These are phyloP conservation scores for Nemania sp. DNA, from an alignment of 2,329 filamentous ascomycete genomes.

Conservation along the genomic window DNA sequence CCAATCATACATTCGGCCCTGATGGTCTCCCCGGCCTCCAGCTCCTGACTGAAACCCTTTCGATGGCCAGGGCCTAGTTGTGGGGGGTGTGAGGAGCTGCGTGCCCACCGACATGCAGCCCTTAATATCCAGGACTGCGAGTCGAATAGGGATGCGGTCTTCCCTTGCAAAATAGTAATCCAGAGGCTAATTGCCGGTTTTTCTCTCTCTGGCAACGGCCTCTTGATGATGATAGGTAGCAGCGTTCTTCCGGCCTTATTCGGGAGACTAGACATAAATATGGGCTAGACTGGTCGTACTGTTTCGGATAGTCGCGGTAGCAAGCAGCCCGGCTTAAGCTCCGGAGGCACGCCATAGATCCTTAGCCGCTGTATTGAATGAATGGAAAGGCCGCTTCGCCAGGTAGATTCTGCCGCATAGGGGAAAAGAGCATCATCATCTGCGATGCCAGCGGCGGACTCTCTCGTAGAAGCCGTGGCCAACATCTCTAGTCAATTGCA, in stretches of 20 bases:
- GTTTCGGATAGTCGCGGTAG: neutral
- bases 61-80: neutral
- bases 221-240: neutral
- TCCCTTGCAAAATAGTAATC: neutral
- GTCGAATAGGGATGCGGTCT: neutral
- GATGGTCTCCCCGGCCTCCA: too few species aligned
- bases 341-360: neutral
- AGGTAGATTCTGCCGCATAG: neutral
- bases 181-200: neutral
- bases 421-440: neutral
- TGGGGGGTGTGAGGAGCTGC: conserved; percentile 3
- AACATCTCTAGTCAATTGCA: neutral
- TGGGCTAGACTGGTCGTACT: neutral
- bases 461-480: neutral
- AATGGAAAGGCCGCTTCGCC: neutral
- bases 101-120: neutral
- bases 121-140: neutral
- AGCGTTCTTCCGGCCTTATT: neutral
- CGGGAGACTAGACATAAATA: neutral
- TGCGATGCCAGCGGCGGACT: neutral
- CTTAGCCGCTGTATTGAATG: too few species aligned
- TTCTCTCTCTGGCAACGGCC: neutral
- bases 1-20: neutral
- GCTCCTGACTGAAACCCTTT: neutral
- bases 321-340: neutral